phyloP scores from a whole-genome alignment of 2,329 filamentous ascomycete genomes.

The Cytospora paraplurivora region DNA sequence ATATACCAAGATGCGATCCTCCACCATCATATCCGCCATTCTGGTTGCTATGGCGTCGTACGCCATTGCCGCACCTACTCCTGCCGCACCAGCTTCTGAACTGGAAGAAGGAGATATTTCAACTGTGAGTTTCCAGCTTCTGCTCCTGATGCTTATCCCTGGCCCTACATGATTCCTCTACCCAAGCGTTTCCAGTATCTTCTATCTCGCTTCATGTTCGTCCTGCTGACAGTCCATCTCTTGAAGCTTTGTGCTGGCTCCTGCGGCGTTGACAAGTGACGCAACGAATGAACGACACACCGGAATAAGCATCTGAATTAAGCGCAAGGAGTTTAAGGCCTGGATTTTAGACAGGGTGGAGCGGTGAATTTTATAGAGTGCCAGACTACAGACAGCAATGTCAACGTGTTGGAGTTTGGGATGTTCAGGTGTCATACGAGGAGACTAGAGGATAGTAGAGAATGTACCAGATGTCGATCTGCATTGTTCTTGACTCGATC shows the following conservation, averaged over 20 bases:
- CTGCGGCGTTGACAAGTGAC: neutral
- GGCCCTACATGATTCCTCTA: too few relatives aligned
- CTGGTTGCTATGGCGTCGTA: slow-evolving; percentile 14
- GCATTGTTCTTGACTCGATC: neutral
- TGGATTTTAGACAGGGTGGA: neutral
- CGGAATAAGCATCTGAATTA: neutral
- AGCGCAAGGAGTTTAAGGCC: neutral
- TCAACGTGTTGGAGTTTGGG: neutral
- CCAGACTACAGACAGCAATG: slow-evolving; percentile 17
- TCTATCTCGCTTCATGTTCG: neutral
- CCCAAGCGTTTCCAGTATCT: neutral
- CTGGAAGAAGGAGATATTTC: neutral
- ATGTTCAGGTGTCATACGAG: neutral
- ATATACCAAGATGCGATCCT: slow-evolving; percentile 20
- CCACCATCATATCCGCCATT: slow-evolving; percentile 18
- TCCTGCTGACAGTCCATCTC: neutral
- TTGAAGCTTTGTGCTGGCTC: neutral
- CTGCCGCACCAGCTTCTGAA: neutral
- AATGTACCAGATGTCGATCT: neutral
- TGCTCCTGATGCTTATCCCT: too few relatives aligned
- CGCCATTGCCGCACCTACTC: slow-evolving; percentile 9
- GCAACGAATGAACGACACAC: neutral
- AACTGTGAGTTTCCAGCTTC: neutral
- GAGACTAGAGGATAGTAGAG: neutral
- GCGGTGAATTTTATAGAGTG: neutral